phyloP scores from a whole-genome alignment of 345 rosid species.

The Angophora floribunda region DNA sequence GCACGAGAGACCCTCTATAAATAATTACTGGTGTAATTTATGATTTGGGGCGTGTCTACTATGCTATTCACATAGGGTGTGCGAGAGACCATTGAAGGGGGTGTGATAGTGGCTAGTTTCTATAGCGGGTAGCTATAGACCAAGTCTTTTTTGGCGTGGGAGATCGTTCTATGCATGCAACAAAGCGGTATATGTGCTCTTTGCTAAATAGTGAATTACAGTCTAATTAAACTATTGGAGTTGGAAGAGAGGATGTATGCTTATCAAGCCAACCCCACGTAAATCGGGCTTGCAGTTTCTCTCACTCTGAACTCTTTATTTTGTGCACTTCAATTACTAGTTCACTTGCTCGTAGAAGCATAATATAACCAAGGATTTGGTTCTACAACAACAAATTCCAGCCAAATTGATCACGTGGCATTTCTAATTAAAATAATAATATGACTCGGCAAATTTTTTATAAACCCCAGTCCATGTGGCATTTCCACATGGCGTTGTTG shows the following conservation, averaged over 20 bases:
- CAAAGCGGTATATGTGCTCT: background rate
- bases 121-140: background rate
- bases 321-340: background rate
- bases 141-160: background rate
- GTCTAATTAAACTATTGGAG: background rate
- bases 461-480: too few relatives aligned
- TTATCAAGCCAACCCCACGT: background rate
- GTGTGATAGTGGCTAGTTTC: background rate
- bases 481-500: too few relatives aligned
- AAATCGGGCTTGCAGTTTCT: background rate
- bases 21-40: background rate
- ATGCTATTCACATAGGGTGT: background rate
- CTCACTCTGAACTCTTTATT: background rate
- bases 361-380: background rate
- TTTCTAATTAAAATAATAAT: too few relatives aligned
- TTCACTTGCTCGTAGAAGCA: background rate
- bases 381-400: too few relatives aligned
- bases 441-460: too few relatives aligned
- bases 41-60: background rate
- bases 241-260: background rate
- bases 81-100: background rate
- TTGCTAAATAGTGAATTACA: background rate
- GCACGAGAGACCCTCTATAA: background rate
- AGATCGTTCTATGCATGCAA: background rate
- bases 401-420: too few relatives aligned